Base-by-base conservation (phyloP, 2,329 filamentous ascomycete genomes). In the Cordyceps militaris region DNA sequence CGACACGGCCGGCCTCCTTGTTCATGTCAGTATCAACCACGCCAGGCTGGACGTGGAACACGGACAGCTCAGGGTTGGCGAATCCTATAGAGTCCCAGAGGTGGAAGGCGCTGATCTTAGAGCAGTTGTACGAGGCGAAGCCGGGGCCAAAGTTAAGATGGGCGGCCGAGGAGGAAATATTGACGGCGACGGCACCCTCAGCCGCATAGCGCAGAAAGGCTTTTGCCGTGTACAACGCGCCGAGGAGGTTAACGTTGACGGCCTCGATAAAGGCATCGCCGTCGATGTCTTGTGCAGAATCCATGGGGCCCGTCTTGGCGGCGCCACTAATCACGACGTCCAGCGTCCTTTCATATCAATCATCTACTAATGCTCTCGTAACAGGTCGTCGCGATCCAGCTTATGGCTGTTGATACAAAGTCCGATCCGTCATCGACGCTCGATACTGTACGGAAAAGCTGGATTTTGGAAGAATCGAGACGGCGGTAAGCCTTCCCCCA, bases 21-120 rank as follows among this genome's bases (percentile, higher is more conserved):
- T 49, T 63, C 55, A 70, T 66, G 11, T 61, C 66, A 3, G 70
- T 71, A 13, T 69, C 68, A 2, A 73, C 68, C 59, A 66, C 56
- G 2, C 76, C 76, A 0, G 77, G 77, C 26, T 79, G 76, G 16
- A 78, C 63, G 30, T 75, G 72, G 13, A 73, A 65, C 0, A 77
- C 70, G 10, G 68, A 65, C 10, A 77, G 47, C 4, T 63, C 61
- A 0, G 71, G 71, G 58, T 77, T 73, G 54, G 77, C 76, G 4
- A 64, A 61, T 1, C 67, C 69, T 21, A 79, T 62, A 49, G 69
- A 71, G 54, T 79, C 73, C 49, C 76, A 71, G 13, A 77, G 60
- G 59, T 73, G 76, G 36, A 69, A 67, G 0, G 69, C 63, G 0
- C 74, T 73, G 19, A 76, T 59, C 65, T 79, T 79, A 38, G 73